These are phyloP conservation scores for Leccinum sublutescens DNA, from an alignment of 768 basidiomycete genomes.

Conservation along the genomic window DNA sequence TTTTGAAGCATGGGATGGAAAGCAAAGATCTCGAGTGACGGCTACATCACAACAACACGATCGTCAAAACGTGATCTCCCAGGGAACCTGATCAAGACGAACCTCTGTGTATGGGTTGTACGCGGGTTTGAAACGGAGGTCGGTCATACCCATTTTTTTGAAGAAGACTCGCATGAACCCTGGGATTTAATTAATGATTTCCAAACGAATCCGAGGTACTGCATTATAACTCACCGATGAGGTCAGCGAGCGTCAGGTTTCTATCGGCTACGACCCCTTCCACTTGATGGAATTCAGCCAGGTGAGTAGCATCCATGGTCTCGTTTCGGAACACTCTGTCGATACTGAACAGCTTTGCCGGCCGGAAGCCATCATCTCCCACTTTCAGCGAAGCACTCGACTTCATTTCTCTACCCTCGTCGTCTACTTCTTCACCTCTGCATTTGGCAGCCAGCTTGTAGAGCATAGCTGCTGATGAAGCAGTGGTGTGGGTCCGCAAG, in stretches of 20 bases:
- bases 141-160: constrained; percentile 93
- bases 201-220: background rate
- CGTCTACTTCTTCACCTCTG: constrained; percentile 53
- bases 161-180: constrained; percentile 99
- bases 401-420: constrained; percentile 27
- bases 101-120: constrained; percentile 99
- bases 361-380: constrained; percentile 73
- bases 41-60: constrained; percentile 43
- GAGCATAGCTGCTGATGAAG: constrained; percentile 90
- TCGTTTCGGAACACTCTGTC: constrained; percentile 99
- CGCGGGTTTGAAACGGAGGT: constrained; percentile 96
- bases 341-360: constrained; percentile 94
- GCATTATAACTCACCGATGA: constrained; percentile 67
- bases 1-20: constrained; percentile 92
- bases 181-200: constrained; percentile 27
- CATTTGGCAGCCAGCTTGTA: constrained; percentile 88
- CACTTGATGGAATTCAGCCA: constrained; percentile 99
- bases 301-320: constrained; percentile 95
- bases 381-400: constrained; percentile 8
- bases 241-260: constrained; percentile 86
- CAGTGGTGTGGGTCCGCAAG: constrained; percentile 95
- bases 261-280: constrained; percentile 98
- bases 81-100: constrained; percentile 1
- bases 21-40: constrained; percentile 96
- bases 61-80: background rate